phyloP scores from a whole-genome alignment of 352 stramenopile species.

The Phytopythium sindhum region DNA sequence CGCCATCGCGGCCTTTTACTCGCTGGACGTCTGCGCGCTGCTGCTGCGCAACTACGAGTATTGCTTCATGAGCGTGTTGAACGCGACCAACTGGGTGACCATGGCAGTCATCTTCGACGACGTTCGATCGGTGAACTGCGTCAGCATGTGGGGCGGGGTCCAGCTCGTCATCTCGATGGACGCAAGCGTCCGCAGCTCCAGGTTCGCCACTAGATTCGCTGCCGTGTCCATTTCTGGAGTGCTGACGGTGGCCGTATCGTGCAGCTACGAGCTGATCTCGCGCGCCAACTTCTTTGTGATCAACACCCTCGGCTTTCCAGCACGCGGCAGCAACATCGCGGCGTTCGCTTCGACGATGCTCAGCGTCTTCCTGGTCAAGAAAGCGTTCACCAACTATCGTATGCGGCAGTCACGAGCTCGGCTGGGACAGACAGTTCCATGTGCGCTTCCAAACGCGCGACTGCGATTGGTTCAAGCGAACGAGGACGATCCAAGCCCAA shows the following conservation, averaged over 20 bases:
- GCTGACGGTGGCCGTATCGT: neutral
- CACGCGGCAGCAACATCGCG: neutral
- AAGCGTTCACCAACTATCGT: neutral
- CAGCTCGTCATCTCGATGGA: neutral
- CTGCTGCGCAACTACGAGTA: slow-evolving; percentile 32
- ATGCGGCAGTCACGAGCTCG: neutral
- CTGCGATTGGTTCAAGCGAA: neutral
- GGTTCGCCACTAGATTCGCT: neutral
- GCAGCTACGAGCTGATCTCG: neutral
- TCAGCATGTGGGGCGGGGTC: neutral
- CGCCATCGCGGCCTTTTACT: neutral
- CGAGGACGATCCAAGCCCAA: neutral
- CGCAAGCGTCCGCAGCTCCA: neutral
- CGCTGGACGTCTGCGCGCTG: slow-evolving; percentile 13
- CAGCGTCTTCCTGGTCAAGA: neutral
- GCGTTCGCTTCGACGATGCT: neutral
- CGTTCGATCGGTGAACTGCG: neutral
- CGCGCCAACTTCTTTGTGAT: neutral
- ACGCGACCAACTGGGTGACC: slow-evolving; percentile 8
- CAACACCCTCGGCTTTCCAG: neutral
- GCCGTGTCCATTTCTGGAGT: neutral
- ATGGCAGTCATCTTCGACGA: neutral
- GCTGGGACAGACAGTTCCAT: neutral
- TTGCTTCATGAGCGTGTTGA: slow-evolving; percentile 28
- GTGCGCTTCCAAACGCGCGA: neutral